A percentile compares a stretch with the other conserved stretches of the same genome.
Conservation (phyloP, 495 filamentous ascomycete species). For the Annulohypoxylon nitens region DNA sequence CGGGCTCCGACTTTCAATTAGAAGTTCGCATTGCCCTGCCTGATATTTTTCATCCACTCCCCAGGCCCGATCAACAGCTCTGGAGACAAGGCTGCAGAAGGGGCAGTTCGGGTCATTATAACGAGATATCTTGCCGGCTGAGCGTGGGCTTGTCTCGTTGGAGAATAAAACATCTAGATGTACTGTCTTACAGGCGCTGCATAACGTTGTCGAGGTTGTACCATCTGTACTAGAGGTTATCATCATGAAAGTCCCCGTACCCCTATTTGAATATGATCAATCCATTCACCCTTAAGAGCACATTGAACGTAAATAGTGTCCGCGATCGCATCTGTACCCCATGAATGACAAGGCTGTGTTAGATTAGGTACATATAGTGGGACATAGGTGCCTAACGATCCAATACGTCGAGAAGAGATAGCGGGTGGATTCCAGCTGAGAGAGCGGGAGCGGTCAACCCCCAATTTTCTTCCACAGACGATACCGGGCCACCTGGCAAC, state of each 20-base stretch:
- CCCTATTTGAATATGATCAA: background rate
- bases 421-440: too few species aligned
- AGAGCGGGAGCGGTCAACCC: too few species aligned
- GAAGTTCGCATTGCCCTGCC: constrained; percentile 1
- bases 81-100: background rate
- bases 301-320: too few species aligned
- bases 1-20: constrained; percentile 19
- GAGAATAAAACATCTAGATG: background rate
- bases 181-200: background rate
- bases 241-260: background rate
- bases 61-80: background rate
- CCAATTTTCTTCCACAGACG: too few species aligned
- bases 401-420: too few species aligned
- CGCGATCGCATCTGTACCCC: too few species aligned
- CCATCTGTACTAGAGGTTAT: background rate
- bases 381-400: too few species aligned
- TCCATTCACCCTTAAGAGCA: background rate
- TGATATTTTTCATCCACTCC: background rate
- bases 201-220: background rate
- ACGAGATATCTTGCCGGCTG: background rate
- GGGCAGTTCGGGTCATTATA: background rate
- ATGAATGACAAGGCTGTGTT: too few species aligned
- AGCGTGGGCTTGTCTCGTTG: background rate
- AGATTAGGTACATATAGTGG: too few species aligned
- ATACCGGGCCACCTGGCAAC: too few species aligned